Evolutionary conservation across 2,329 filamentous ascomycete genomes (phyloP).

Genomic region (Calonectria pseudoreteaudii): DNA sequence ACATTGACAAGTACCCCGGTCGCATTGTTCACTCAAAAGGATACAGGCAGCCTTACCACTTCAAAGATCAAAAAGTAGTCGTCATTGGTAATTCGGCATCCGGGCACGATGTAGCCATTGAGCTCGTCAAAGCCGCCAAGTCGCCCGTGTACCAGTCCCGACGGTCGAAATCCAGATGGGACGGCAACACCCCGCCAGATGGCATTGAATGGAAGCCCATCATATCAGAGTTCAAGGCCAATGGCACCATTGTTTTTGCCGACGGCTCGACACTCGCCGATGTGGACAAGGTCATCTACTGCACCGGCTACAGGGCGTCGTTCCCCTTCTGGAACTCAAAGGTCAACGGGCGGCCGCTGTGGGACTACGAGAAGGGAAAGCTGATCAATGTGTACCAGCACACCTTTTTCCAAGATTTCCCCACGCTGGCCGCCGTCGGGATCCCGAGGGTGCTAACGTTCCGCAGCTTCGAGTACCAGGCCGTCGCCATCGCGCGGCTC

Average conservation of each 20-base stretch:
- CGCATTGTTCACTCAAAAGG: constrained; percentile 59
- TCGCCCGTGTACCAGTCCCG: constrained; percentile 65
- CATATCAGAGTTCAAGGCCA: constrained; percentile 56
- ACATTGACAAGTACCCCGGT: constrained; percentile 51
- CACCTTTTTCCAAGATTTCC: constrained; percentile 62
- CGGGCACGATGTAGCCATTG: constrained; percentile 53
- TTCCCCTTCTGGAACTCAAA: constrained; percentile 62
- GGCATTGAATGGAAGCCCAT: constrained; percentile 67
- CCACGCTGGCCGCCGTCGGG: constrained; percentile 63
- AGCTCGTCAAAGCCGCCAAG: constrained; percentile 50
- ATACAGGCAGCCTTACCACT: constrained; percentile 54
- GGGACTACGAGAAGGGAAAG: constrained; percentile 59
- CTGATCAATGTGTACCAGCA: constrained; percentile 62
- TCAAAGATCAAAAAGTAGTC: constrained; percentile 49
- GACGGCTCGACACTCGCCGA: constrained; percentile 51
- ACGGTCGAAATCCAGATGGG: constrained; percentile 61
- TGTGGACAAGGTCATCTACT: constrained; percentile 56
- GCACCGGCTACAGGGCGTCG: constrained; percentile 56
- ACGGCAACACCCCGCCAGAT: constrained; percentile 57
- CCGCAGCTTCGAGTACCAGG: constrained; percentile 68
- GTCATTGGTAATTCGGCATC: constrained; percentile 60
- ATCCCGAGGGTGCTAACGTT: constrained; percentile 64
- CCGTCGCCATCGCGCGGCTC: constrained; percentile 62
- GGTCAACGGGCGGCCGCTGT: constrained; percentile 60
- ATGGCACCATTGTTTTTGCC: constrained; percentile 57